Conservation (phyloP, 2,329 filamentous ascomycete genomes). For the Furcasterigmium furcatum region DNA sequence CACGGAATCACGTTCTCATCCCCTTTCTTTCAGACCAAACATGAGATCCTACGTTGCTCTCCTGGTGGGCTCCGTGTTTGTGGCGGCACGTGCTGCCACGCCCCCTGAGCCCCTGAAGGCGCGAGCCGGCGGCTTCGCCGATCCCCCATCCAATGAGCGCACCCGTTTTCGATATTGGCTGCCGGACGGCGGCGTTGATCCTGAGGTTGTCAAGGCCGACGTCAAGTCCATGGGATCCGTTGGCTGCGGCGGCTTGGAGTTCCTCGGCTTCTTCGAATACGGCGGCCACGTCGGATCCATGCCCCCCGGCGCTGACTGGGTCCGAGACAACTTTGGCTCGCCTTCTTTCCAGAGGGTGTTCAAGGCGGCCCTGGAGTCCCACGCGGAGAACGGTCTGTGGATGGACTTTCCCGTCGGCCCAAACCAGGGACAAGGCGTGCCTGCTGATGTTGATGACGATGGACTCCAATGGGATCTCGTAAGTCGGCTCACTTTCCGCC, state of each 20-base stretch:
- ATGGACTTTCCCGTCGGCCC: slow-evolving; percentile 44
- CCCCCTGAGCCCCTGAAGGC: too few relatives aligned
- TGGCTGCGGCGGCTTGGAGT: slow-evolving; percentile 18
- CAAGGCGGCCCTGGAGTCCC: neutral
- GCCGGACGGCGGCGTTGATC: slow-evolving; percentile 18
- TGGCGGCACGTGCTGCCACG: too few relatives aligned
- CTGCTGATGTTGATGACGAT: slow-evolving; percentile 24
- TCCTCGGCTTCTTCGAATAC: slow-evolving; percentile 21
- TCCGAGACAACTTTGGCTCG: slow-evolving; percentile 36
- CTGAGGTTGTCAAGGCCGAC: slow-evolving; percentile 12
- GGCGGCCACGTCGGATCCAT: slow-evolving; percentile 9
- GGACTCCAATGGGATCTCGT: slow-evolving; percentile 28
- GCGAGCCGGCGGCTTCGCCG: too few relatives aligned
- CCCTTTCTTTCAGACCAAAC: too few relatives aligned
- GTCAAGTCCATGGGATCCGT: slow-evolving; percentile 10
- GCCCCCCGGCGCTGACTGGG: slow-evolving; percentile 20
- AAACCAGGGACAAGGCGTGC: slow-evolving; percentile 44
- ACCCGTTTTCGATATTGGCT: slow-evolving; percentile 21
- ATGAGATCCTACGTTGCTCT: too few relatives aligned
- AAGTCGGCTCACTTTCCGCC: neutral
- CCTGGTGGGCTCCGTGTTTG: too few relatives aligned
- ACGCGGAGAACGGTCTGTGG: slow-evolving; percentile 25
- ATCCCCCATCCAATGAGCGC: too few relatives aligned
- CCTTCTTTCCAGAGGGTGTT: slow-evolving; percentile 17
- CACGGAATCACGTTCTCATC: too few relatives aligned